Conservation (phyloP, 345 rosid genomes). For the Clarkia xantiana region DNA sequence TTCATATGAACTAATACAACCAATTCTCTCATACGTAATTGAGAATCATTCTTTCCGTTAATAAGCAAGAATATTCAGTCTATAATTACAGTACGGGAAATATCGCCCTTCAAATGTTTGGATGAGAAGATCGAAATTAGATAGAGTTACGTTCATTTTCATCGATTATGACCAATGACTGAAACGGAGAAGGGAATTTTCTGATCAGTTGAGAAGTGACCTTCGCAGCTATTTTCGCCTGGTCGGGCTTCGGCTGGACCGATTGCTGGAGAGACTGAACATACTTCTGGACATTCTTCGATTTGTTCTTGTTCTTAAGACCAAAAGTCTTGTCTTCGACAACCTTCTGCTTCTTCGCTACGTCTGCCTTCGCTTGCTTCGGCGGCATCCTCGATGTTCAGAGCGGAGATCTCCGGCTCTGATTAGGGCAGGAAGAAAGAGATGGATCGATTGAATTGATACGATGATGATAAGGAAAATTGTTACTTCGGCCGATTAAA, state of each 20-base stretch:
- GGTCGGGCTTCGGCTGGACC: constrained; percentile 70
- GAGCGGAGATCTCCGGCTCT: not conserved
- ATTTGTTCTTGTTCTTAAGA: constrained; percentile 84
- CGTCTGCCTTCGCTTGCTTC: constrained; percentile 69
- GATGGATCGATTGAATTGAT: not conserved
- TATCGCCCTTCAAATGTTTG: too few relatives aligned
- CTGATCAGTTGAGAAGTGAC: constrained; percentile 15
- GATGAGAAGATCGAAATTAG: too few relatives aligned
- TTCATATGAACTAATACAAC: not conserved
- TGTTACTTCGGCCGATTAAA: not conserved
- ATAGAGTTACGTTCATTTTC: too few relatives aligned
- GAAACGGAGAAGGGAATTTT: not conserved
- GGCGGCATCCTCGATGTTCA: constrained; percentile 46
- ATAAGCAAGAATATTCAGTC: too few relatives aligned
- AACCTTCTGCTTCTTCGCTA: constrained; percentile 85
- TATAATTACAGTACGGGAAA: too few relatives aligned
- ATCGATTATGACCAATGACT: too few relatives aligned
- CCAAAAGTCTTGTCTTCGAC: constrained; percentile 96
- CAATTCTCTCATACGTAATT: too few relatives aligned
- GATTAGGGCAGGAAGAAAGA: not conserved
- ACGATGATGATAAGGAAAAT: not conserved
- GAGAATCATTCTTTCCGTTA: too few relatives aligned
- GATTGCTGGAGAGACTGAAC: constrained; percentile 72
- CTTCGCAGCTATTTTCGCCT: constrained; percentile 57
- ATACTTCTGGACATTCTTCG: constrained; percentile 88